phyloP scores from a whole-genome alignment of 2,329 filamentous ascomycete genomes.

The Penicillium sp. region DNA sequence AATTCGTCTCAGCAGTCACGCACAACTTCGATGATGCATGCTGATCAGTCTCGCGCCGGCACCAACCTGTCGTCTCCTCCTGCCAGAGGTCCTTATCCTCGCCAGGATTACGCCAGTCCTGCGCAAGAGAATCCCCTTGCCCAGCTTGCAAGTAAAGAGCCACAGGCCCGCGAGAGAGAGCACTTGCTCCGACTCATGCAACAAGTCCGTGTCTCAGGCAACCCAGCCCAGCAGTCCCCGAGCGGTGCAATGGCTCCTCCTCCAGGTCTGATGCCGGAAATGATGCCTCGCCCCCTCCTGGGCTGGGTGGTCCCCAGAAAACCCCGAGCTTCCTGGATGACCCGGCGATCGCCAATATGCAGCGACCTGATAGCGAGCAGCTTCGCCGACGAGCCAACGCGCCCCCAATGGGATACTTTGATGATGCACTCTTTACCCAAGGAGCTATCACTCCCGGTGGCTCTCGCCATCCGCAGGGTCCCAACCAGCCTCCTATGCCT shows the following conservation, averaged over 20 bases:
- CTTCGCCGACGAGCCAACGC: conserved; percentile 38
- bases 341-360: conserved; percentile 41
- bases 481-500: conserved; percentile 34
- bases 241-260: conserved; percentile 30
- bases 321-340: conserved; percentile 40
- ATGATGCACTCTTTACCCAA: conserved; percentile 39
- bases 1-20: conserved; percentile 27
- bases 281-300: conserved; percentile 33
- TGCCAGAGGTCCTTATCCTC: conserved; percentile 26
- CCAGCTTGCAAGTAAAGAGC: conserved; percentile 36
- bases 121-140: conserved; percentile 26
- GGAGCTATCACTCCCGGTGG: conserved; percentile 34
- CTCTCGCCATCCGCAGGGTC: conserved; percentile 30
- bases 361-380: conserved; percentile 36
- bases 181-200: conserved; percentile 83
- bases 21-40: conserved; percentile 27
- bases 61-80: conserved; percentile 33
- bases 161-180: conserved; percentile 61
- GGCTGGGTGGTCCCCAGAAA: conserved; percentile 32
- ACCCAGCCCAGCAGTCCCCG: conserved; percentile 26
- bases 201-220: conserved; percentile 41
- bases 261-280: conserved; percentile 35
- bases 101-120: conserved; percentile 31
- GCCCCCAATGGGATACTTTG: conserved; percentile 38
- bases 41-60: conserved; percentile 23